Conservation (phyloP, 169 alveolate genomes). For the Besnoitia besnoiti region DNA sequence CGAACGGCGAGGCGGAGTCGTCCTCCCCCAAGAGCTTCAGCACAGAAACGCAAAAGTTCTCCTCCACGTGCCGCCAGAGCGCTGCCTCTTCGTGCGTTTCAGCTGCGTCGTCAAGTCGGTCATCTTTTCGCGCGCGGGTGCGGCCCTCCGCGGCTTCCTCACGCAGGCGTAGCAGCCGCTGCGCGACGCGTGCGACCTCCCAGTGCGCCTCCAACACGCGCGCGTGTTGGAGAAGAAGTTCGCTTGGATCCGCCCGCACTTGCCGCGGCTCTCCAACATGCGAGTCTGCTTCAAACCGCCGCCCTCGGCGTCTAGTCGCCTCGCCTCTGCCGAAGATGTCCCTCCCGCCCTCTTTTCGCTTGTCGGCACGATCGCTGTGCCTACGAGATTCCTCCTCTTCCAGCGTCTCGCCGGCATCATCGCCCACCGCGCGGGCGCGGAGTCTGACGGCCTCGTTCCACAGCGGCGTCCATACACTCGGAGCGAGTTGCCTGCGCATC, state of each 20-base stretch:
- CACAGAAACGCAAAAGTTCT: not conserved
- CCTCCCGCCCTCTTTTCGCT: too few relatives aligned
- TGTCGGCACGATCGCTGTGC: too few relatives aligned
- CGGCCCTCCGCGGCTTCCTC: not conserved
- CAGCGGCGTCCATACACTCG: not conserved
- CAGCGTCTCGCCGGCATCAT: not conserved
- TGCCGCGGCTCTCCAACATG: too few relatives aligned
- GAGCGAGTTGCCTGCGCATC: not conserved
- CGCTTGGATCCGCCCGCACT: too few relatives aligned
- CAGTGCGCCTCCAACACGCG: not conserved
- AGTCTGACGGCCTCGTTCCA: not conserved
- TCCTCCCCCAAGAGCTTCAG: not conserved
- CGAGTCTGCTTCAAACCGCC: too few relatives aligned
- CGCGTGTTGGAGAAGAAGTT: not conserved
- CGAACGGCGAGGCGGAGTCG: not conserved
- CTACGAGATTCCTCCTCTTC: not conserved
- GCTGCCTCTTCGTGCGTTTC: not conserved
- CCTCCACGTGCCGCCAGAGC: not conserved
- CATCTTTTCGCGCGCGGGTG: not conserved
- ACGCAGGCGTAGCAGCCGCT: not conserved
- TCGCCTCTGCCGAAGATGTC: too few relatives aligned
- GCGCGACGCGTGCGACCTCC: conserved; percentile 5
- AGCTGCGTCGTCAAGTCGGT: not conserved
- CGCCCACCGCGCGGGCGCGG: not conserved
- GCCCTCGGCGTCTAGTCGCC: too few relatives aligned